These are phyloP conservation scores for Cyberlindnera petersonii DNA, from an alignment of 805 yeast genomes.

Conservation along the genomic window DNA sequence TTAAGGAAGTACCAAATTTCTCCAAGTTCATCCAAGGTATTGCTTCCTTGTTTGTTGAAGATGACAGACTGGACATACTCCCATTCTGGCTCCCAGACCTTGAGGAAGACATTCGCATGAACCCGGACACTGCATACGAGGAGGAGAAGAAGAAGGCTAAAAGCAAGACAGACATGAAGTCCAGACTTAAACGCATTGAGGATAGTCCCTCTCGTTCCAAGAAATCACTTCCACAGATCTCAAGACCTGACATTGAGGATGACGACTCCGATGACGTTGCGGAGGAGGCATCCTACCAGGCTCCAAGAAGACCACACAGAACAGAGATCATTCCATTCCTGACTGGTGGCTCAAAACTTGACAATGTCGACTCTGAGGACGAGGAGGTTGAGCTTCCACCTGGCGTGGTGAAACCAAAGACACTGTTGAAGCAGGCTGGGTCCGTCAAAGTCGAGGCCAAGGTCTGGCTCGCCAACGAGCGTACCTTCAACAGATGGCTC, in stretches of 20 bases:
- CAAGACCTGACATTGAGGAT: constrained; percentile 48
- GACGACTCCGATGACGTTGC: constrained; percentile 43
- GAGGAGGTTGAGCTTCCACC: constrained; percentile 83
- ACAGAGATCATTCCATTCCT: constrained; percentile 33
- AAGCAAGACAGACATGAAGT: constrained; percentile 35
- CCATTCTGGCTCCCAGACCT: constrained; percentile 96
- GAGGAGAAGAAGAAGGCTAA: constrained; percentile 54
- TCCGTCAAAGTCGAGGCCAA: constrained; percentile 94
- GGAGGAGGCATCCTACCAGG: constrained; percentile 31
- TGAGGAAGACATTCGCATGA: constrained; percentile 69
- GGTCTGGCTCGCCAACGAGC: constrained; percentile 97
- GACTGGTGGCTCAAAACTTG: constrained; percentile 41
- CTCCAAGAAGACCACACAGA: constrained; percentile 21
- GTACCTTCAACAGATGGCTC: constrained; percentile 95
- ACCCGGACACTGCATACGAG: constrained; percentile 75
- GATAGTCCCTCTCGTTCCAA: constrained; percentile 3
- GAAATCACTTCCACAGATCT: background rate
- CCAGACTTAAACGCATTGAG: constrained; percentile 34
- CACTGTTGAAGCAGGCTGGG: constrained; percentile 80
- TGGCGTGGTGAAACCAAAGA: constrained; percentile 81
- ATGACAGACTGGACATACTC: constrained; percentile 80
- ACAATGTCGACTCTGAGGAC: constrained; percentile 77
- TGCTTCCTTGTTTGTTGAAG: constrained; percentile 82
- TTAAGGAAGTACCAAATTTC: constrained; percentile 90
- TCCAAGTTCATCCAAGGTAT: constrained; percentile 93